Conservation (phyloP, 306 rosid genomes). For the Malus asiatica region DNA sequence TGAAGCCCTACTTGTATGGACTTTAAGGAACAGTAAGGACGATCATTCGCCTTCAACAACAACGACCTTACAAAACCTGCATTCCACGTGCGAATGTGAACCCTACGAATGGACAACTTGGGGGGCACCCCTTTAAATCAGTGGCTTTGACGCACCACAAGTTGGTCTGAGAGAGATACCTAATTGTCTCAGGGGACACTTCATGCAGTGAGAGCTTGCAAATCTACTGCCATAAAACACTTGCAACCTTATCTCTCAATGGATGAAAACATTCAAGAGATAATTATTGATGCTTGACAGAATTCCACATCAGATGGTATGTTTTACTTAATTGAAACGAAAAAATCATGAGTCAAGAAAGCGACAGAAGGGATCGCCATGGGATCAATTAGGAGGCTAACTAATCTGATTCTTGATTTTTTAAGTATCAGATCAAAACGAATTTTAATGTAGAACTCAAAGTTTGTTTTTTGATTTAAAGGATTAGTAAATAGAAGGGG, state of each 20-base stretch:
- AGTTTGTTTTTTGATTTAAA: too few relatives aligned
- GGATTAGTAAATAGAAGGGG: too few relatives aligned
- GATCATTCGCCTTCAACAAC: slow-evolving; percentile 18
- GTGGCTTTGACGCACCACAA: slow-evolving; percentile 15
- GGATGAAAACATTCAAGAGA: not conserved
- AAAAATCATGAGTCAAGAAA: not conserved
- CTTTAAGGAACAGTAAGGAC: not conserved
- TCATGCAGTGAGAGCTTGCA: not conserved
- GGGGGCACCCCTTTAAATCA: slow-evolving; percentile 9
- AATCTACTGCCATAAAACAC: not conserved
- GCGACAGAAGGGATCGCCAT: not conserved
- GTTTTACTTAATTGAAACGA: not conserved
- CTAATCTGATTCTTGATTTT: too few relatives aligned
- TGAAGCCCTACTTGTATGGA: not conserved
- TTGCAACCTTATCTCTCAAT: not conserved
- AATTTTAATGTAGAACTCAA: too few relatives aligned
- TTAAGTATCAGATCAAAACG: too few relatives aligned
- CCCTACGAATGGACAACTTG: slow-evolving; percentile 12
- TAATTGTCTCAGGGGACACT: not conserved
- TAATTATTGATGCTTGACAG: not conserved
- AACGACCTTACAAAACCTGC: not conserved
- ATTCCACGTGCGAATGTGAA: not conserved
- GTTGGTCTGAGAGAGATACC: not conserved
- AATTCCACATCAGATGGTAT: not conserved
- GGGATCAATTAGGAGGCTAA: too few relatives aligned